A percentile compares a stretch with the other conserved stretches of the same genome.
Conservation (phyloP, 768 basidiomycete species). For the Baorangia bicolor region DNA sequence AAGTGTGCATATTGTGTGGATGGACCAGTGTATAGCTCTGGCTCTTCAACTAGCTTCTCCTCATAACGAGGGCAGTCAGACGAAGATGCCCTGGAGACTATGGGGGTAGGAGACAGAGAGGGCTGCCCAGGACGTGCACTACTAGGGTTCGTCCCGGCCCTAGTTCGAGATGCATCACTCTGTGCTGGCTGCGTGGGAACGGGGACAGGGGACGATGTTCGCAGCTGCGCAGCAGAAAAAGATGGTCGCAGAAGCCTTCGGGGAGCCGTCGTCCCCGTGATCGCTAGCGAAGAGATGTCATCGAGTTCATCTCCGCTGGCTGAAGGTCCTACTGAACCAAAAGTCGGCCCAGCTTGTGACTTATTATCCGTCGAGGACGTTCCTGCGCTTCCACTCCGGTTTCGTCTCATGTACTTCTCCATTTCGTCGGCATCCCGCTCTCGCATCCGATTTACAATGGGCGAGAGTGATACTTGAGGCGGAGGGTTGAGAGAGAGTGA, state of each 20-base stretch:
- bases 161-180: constrained; percentile 47
- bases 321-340: constrained; percentile 50
- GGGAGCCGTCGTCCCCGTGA: constrained; percentile 56
- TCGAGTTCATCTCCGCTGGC: constrained; percentile 55
- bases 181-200: constrained; percentile 37
- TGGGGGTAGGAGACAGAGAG: constrained; percentile 39
- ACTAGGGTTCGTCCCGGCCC: constrained; percentile 68
- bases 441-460: constrained; percentile 76
- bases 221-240: constrained; percentile 73
- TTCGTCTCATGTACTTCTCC: constrained; percentile 80
- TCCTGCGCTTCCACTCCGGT: constrained; percentile 77
- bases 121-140: constrained; percentile 42
- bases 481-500: constrained; percentile 36
- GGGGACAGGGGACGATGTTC: constrained; percentile 42
- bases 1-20: constrained; percentile 70
- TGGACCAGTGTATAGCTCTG: constrained; percentile 59
- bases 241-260: constrained; percentile 66
- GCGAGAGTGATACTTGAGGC: constrained; percentile 57
- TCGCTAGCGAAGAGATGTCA: constrained; percentile 43
- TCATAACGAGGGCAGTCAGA: constrained; percentile 46
- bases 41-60: constrained; percentile 42
- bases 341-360: constrained; percentile 53
- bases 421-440: constrained; percentile 85
- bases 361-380: constrained; percentile 71
- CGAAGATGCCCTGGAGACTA: constrained; percentile 55